Evolutionary conservation across 1,139 yeast species (phyloP), one percentile per base, ranked within the genome.

Genomic region (Geotrichum reessii): DNA sequence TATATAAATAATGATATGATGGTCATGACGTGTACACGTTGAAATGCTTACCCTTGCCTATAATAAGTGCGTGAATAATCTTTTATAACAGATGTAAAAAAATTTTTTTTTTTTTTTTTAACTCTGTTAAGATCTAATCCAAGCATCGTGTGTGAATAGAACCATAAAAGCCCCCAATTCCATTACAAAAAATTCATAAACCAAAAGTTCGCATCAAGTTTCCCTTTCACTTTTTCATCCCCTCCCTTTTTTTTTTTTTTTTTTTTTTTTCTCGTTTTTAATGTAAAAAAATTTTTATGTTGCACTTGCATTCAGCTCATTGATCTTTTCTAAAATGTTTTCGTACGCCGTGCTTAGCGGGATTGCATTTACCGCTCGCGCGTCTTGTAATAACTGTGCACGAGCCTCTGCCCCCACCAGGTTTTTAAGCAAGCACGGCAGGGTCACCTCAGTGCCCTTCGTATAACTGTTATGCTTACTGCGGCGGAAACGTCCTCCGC

Each of bases 401-500:
- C 50, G 49, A 1, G 19, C 17, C 12, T 40, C 52, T 12, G 24
- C n/a, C 11, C 25, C 19, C 19, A 40, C 21, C 47, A 56, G 22
- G 33, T 56, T 56, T 12, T 52, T 40, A n/a, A 55, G 55, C 47
- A 56, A 21, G 21, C 50, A 51, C 19, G 58, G 58, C 33, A 48
- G 53, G 19, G 28, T 27, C 11, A 31, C 22, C 11, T 11, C 9
- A 4, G 28, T 12, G 7, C 28, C 7, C 52, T 42, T 5, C 40
- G 17, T 17, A 22, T 6, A 8, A 14, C 47, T 22, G 11, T 14
- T 1, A 4, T n/a, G 12, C 4, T 22, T 14, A 9, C 47, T 7
- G 11, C 19, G 46, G 28, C 28, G 28, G 28, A 7, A 25, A 4
- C 7, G 28, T 7, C 28, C 4, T 25, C 28, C 28, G 7, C 28